Evolutionary conservation across 129 eudicot genomes (phyloP).

Genomic region (Chrysanthemum lavandulifolium): DNA sequence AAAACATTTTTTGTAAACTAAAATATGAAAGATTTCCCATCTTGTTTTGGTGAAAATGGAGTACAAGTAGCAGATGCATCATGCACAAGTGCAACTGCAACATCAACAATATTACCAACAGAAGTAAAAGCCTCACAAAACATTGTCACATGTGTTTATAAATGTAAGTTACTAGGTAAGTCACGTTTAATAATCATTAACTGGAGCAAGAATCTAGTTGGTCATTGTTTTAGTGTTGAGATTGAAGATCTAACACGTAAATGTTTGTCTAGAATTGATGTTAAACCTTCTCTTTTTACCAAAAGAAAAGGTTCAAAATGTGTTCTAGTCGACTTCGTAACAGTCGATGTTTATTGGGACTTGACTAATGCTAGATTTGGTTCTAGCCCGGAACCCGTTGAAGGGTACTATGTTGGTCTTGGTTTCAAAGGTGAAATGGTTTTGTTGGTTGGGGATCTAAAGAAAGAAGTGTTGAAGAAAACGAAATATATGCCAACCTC

Average conservation of each 20-base stretch:
- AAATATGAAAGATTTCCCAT: conserved; percentile 88
- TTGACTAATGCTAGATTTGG: conserved; percentile 67
- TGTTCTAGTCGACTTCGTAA: conserved; percentile 45
- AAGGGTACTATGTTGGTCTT: conserved; percentile 62
- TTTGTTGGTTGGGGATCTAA: conserved; percentile 75
- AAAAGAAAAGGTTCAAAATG: conserved; percentile 68
- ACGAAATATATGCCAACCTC: conserved; percentile 38
- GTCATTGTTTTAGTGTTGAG: conserved; percentile 71
- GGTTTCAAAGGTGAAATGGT: conserved; percentile 54
- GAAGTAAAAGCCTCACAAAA: conserved; percentile 60
- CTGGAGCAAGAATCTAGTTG: conserved; percentile 83
- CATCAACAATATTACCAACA: neutral
- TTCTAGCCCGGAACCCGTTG: conserved; percentile 72
- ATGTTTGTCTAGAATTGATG: conserved; percentile 55
- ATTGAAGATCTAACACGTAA: conserved; percentile 54
- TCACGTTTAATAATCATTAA: conserved; percentile 54
- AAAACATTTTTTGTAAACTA: neutral
- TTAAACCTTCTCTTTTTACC: conserved; percentile 70
- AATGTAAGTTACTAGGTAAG: conserved; percentile 61
- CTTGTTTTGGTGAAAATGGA: conserved; percentile 88
- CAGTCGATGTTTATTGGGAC: conserved; percentile 76
- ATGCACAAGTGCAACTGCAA: conserved; percentile 48
- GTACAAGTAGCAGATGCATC: conserved; percentile 86
- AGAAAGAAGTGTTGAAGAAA: conserved; percentile 64
- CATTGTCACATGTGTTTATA: conserved; percentile 56